Evolutionary conservation across 371 early-diverging fungal genomes (phyloP).

Genomic region (Batkoa obscura): DNA sequence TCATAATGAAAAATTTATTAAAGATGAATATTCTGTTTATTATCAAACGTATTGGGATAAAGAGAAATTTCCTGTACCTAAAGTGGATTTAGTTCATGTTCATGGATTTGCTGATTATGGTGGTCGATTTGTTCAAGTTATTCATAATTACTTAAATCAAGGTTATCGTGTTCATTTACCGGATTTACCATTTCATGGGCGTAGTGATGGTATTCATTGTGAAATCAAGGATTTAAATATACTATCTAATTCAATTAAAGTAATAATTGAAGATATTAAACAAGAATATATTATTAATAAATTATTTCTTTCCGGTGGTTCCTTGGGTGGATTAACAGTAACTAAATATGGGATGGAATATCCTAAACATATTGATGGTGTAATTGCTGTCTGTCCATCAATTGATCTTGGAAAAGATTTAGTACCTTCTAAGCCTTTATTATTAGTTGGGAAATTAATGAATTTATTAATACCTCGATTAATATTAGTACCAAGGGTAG

Average conservation of each 20-base stretch:
- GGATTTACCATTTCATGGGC: conserved; percentile 2
- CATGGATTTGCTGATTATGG: conserved; percentile 1
- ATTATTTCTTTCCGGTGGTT: not conserved
- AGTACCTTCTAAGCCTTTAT: not conserved
- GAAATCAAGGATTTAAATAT: not conserved
- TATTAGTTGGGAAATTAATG: not conserved
- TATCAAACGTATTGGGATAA: not conserved
- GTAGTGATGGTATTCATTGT: conserved; percentile 1
- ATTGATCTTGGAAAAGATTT: not conserved
- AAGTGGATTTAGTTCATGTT: not conserved
- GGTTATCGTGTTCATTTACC: conserved; percentile 1
- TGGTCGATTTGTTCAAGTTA: not conserved
- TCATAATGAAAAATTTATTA: not conserved
- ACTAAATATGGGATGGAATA: not conserved
- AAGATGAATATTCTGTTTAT: not conserved
- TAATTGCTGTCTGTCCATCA: not conserved
- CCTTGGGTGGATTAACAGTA: not conserved
- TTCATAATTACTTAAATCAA: not conserved
- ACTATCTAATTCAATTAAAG: not conserved
- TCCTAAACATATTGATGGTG: not conserved
- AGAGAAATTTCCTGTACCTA: not conserved
- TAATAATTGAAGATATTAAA: not conserved
- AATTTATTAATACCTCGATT: not conserved
- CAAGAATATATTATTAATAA: not conserved
- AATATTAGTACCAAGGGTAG: not conserved